Base-by-base conservation (phyloP, 495 filamentous ascomycete genomes). In the Recurvomyces mirabilis region DNA sequence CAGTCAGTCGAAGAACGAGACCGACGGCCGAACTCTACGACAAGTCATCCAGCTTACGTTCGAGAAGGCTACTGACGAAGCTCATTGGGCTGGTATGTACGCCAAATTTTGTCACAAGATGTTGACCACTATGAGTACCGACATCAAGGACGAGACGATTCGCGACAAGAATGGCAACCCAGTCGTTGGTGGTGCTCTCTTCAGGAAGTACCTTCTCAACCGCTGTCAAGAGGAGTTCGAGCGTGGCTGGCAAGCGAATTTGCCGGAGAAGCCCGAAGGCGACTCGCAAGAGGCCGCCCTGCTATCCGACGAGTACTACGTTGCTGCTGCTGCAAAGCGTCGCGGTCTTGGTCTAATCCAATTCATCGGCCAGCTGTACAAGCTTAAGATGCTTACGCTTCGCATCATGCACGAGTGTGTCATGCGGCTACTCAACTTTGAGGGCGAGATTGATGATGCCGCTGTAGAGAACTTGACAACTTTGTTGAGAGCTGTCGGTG, bases 371-470 rank as follows among this genome's bases (percentile, higher is more conserved):
- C 91, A 98, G 62, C 78, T 98, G 28, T 98, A 91, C 77, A 96
- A 96, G 71, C 77, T 98, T 49, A 77, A 80, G 55, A 99, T 99
- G 91, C 74, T 99, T 64, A 99, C 91, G 36, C 83, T 94, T 61
- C 85, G 87, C 64, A 96, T 98, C 68, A 98, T 99, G 91, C 93
- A 96, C 68, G 87, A 95, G 68, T 99, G 91, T 73, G 85, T 96
- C 11, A 79, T 84, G 70, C 94, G 94, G 65, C 71, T 96, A 41
- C 84, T 96, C 41, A 89, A 99, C 64, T 95, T 93, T 64, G 78
- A 88, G 54, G 93, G 87, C 45, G 63, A 84, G 48, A 91, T 91
- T 14, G 91, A 99, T 55, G 91, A 96, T 63, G 84, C 87, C 19
- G 89, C 94, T 56, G 82, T 96, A 15, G 91, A 99, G 72, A 88